phyloP scores from a whole-genome alignment of 2,329 filamentous ascomycete genomes.

The Xylaria sp. region DNA sequence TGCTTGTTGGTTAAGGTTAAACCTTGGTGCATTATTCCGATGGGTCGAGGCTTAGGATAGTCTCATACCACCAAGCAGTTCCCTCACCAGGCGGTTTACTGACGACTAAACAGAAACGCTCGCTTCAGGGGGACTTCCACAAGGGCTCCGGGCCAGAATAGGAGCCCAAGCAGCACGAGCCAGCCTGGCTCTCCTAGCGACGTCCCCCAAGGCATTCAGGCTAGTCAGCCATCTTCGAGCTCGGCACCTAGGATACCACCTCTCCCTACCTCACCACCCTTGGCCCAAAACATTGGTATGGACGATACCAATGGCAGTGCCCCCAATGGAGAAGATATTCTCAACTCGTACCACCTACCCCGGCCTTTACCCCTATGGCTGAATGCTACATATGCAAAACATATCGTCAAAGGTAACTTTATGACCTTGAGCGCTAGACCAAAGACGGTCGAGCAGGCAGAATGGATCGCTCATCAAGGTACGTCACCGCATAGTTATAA shows the following conservation, averaged over 20 bases:
- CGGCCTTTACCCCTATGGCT: conserved; percentile 78
- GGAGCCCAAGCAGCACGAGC: conserved; percentile 63
- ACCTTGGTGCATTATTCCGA: background rate
- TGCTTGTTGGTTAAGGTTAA: background rate
- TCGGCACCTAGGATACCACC: conserved; percentile 70
- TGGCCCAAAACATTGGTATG: conserved; percentile 75
- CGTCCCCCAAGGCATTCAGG: conserved; percentile 59
- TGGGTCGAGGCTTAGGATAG: conserved; percentile 21
- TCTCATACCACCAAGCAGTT: background rate
- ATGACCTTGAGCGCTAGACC: conserved; percentile 94
- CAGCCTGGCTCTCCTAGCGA: conserved; percentile 61
- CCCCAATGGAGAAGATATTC: conserved; percentile 63
- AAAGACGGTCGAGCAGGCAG: conserved; percentile 91
- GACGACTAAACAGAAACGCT: conserved; percentile 60
- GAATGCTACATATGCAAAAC: conserved; percentile 78
- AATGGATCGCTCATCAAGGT: conserved; percentile 98
- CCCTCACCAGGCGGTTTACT: conserved; percentile 44
- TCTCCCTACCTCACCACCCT: conserved; percentile 71
- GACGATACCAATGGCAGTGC: conserved; percentile 66
- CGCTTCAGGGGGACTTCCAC: conserved; percentile 67
- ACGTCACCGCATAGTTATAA: conserved; percentile 45
- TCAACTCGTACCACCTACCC: conserved; percentile 72
- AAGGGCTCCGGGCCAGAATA: conserved; percentile 62
- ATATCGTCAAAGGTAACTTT: conserved; percentile 97
- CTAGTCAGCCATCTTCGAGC: conserved; percentile 62